Evolutionary conservation across 495 filamentous ascomycete species (phyloP), one percentile per base, ranked within the genome.

Genomic region (Hyphodiscus hymeniophilus): DNA sequence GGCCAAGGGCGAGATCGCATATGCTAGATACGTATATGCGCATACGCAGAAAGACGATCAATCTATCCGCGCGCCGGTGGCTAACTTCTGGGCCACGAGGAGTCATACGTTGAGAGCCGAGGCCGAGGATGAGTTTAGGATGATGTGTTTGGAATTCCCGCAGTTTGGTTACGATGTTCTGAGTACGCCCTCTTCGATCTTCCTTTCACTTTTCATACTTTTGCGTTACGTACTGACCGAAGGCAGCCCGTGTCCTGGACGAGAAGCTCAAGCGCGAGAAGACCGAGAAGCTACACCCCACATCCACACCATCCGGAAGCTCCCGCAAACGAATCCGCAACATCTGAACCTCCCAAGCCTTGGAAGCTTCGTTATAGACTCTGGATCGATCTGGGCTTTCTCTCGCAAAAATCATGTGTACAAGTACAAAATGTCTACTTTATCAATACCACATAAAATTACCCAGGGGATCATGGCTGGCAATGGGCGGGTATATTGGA

Each of bases 161-260:
- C 81, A 91, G 57, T 95, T 97, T 52, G 81, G 80, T 28, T 95
- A 85, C 65, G 91, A 97, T 66, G 85, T 97, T n/a, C 73, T 95
- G 20, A 76, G 73, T 75, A 67, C 48, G 71, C 68, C 45, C 22
- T 36, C 16, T 10, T 50, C 30, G 36, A 23, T 17, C 6, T 17
- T 18, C 26, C 24, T 45, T 11, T 34, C 17, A 17, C 30, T 42
- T 26, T 5, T 24, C 3, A 3, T 15, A 36, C 5, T n/a, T n/a
- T 18, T n/a, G 15, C 3, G 12, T n/a, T 36, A n/a, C 5, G 12
- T 40, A 15, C 43, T 51, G 40, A 54, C 36, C 21, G 3, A 15
- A 20, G 18, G 36, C 54, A 77, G 73, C 74, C 35, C 74, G 74
- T 50, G 73, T 77, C 24, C 60, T 77, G 59, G 72, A 77, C 66